Conservation (phyloP, 1,139 yeast genomes). For the Suhomyces choctaworum region DNA sequence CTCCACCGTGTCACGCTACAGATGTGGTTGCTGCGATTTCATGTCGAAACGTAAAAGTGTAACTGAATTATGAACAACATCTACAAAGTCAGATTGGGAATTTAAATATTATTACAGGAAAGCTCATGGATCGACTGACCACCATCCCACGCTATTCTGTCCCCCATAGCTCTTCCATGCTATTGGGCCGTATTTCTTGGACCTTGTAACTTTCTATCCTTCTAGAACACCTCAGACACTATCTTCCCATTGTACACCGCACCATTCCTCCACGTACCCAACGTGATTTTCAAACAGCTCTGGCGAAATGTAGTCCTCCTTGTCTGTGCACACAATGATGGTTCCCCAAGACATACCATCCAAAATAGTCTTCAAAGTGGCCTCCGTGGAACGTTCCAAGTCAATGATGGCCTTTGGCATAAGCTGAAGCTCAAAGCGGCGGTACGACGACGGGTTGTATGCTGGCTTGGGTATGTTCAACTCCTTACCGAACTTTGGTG, state of each 20-base stretch:
- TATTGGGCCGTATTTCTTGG: too few species aligned
- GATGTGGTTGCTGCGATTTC: too few species aligned
- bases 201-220: too few species aligned
- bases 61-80: too few species aligned
- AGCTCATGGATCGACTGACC: too few species aligned
- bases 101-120: too few species aligned
- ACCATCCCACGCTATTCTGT: too few species aligned
- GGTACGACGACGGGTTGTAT: conserved; percentile 59
- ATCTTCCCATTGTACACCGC: conserved; percentile 95
- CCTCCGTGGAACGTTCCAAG: conserved; percentile 53
- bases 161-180: too few species aligned
- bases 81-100: too few species aligned
- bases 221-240: too few species aligned
- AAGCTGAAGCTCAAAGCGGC: conserved; percentile 81
- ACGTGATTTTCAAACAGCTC: conserved; percentile 56
- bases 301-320: conserved; percentile 64
- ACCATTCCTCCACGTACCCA: conserved; percentile 87
- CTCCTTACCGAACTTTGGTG: conserved; percentile 36
- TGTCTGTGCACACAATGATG: conserved; percentile 78
- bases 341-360: conserved; percentile 99
- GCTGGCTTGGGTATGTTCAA: conserved; percentile 49
- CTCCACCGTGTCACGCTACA: too few species aligned
- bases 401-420: conserved; percentile 93
- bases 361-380: conserved; percentile 42
- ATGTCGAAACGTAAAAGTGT: too few species aligned